phyloP scores from a whole-genome alignment of 208 protist genomes.

The Trypanosoma platydactyli region DNA sequence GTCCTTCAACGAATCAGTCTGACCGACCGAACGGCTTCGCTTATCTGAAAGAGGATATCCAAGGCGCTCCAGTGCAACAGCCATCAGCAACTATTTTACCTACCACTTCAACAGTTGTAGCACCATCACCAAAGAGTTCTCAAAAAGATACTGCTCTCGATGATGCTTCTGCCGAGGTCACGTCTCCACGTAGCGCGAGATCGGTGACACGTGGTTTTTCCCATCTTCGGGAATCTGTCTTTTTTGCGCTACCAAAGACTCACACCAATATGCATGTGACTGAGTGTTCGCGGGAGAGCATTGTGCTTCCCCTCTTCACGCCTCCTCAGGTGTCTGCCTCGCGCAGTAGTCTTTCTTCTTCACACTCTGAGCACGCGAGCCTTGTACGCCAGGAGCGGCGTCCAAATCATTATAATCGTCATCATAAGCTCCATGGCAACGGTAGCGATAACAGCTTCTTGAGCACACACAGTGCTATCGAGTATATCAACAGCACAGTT shows the following conservation, averaged over 20 bases:
- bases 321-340: constrained; percentile 10
- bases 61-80: background rate
- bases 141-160: background rate
- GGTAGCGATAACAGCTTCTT: constrained; percentile 27
- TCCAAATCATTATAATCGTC: background rate
- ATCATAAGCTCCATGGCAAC: background rate
- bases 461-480: constrained; percentile 22
- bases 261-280: background rate
- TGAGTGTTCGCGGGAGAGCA: constrained; percentile 8
- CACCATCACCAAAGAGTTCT: background rate
- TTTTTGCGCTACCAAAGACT: constrained; percentile 18
- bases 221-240: constrained; percentile 51
- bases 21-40: background rate
- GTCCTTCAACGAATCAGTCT: background rate
- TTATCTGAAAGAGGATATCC: constrained; percentile 7
- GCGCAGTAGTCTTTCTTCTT: constrained; percentile 20
- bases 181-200: constrained; percentile 13
- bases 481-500: constrained; percentile 27
- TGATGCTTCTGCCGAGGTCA: background rate
- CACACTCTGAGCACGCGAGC: constrained; percentile 4
- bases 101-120: background rate
- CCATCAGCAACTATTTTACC: background rate
- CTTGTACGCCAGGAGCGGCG: constrained; percentile 2
- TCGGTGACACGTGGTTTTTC: constrained; percentile 47
- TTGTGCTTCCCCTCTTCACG: constrained; percentile 2